A percentile compares a stretch with the other conserved stretches of the same genome.
phyloP scores from a whole-genome alignment of 352 stramenopile species.

The Globisporangium acanthophoron region DNA sequence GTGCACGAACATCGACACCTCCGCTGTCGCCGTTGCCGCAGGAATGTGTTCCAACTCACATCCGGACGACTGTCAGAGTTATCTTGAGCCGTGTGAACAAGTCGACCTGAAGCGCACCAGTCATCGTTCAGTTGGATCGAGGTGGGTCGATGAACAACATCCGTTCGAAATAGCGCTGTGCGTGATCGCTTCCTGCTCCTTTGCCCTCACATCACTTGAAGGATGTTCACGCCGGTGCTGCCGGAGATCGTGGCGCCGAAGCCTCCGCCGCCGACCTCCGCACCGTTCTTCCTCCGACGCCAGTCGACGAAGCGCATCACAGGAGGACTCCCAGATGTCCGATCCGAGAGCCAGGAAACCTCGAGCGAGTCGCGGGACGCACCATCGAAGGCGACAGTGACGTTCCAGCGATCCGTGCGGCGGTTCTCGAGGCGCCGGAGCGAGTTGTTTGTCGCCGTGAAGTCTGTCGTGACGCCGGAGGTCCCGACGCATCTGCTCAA shows the following conservation, averaged over 20 bases:
- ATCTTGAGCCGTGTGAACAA: no score
- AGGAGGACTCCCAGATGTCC: neutral
- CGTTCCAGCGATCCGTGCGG: neutral
- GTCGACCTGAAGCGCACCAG: no score
- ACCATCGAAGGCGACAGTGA: neutral
- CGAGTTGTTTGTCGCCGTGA: neutral
- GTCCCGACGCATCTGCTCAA: constrained; percentile 48
- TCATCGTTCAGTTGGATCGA: no score
- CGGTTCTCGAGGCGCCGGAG: neutral
- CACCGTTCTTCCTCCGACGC: neutral
- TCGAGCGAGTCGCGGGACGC: neutral
- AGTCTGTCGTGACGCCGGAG: constrained; percentile 19
- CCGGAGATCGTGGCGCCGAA: neutral
- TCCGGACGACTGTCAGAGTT: no score
- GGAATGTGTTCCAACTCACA: no score
- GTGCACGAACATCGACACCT: no score
- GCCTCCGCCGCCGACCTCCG: neutral
- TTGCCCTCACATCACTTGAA: no score
- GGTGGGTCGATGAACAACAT: no score
- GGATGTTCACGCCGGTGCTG: neutral
- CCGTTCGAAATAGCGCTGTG: no score
- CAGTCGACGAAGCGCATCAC: neutral
- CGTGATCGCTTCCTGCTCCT: no score
- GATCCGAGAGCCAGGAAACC: neutral
- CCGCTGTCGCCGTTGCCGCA: no score